These are phyloP conservation scores for Mucuna pruriens DNA, from an alignment of 306 rosid genomes.

Conservation along the genomic window DNA sequence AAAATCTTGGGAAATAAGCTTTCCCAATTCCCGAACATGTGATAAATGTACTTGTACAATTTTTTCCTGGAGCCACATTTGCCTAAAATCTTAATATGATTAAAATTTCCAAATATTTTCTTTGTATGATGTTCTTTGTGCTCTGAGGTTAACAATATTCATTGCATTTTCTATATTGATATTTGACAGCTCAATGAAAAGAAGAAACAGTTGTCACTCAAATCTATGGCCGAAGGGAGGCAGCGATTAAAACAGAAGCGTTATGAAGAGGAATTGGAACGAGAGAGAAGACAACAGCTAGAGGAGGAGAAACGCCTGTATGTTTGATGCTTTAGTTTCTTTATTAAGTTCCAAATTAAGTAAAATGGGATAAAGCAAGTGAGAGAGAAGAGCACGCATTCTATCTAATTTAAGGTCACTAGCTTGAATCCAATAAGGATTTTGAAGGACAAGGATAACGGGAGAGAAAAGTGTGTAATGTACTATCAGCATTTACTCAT, in stretches of 20 bases:
- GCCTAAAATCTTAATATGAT: slow-evolving; percentile 7
- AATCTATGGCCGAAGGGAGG: slow-evolving; percentile 80
- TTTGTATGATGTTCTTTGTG: neutral
- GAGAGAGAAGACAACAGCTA: slow-evolving; percentile 67
- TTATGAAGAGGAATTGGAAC: slow-evolving; percentile 70
- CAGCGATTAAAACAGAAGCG: slow-evolving; percentile 80
- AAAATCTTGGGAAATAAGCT: neutral
- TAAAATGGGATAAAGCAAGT: neutral
- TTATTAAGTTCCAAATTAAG: neutral
- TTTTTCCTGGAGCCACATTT: neutral
- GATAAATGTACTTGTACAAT: neutral
- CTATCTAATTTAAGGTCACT: neutral
- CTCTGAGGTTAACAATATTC: neutral
- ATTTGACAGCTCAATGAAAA: slow-evolving; percentile 70
- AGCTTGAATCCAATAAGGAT: neutral
- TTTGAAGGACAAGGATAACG: neutral
- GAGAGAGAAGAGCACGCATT: neutral
- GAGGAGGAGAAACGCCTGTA: slow-evolving; percentile 78
- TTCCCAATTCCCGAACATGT: neutral
- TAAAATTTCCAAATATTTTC: neutral
- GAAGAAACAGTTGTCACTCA: slow-evolving; percentile 74
- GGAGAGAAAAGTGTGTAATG: neutral
- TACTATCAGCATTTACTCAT: neutral
- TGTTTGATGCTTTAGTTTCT: slow-evolving; percentile 29
- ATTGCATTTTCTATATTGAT: slow-evolving; percentile 34